Conservation (phyloP, 2,329 filamentous ascomycete genomes). For the Helotiales sp. region DNA sequence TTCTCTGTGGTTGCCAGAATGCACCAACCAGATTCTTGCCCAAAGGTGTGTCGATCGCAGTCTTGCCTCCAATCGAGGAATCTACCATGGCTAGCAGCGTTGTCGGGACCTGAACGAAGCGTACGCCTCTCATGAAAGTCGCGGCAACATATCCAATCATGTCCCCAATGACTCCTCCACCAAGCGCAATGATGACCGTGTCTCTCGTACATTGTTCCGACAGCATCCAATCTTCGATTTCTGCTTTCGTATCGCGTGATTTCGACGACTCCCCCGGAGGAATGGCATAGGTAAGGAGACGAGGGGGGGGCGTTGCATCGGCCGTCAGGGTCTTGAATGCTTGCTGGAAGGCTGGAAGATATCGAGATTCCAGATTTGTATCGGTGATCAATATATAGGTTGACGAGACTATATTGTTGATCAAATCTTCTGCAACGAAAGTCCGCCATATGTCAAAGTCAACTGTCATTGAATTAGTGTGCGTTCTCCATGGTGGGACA, state of each 20-base stretch:
- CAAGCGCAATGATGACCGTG: slow-evolving; percentile 90
- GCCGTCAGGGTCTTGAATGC: slow-evolving; percentile 55
- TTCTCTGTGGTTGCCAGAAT: slow-evolving; percentile 93
- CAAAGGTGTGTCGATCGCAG: slow-evolving; percentile 91
- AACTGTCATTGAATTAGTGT: slow-evolving; percentile 69
- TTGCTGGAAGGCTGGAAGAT: slow-evolving; percentile 74
- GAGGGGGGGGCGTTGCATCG: slow-evolving; percentile 47
- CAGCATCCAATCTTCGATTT: slow-evolving; percentile 97
- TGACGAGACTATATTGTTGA: slow-evolving; percentile 75
- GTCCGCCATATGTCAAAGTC: slow-evolving; percentile 87
- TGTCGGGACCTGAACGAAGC: slow-evolving; percentile 95
- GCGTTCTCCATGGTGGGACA: too few relatives aligned
- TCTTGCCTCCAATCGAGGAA: slow-evolving; percentile 97
- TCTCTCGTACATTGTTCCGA: slow-evolving; percentile 90
- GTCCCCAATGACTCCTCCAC: slow-evolving; percentile 95
- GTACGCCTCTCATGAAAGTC: slow-evolving; percentile 97
- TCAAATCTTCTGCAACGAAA: slow-evolving; percentile 78
- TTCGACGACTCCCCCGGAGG: slow-evolving; percentile 94
- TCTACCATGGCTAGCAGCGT: slow-evolving; percentile 97
- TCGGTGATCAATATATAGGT: slow-evolving; percentile 98
- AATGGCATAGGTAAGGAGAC: slow-evolving; percentile 83
- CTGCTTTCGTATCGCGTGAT: slow-evolving; percentile 86
- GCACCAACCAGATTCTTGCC: slow-evolving; percentile 95
- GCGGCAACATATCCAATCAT: slow-evolving; percentile 97
- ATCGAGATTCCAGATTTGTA: slow-evolving; percentile 81